Base-by-base conservation (phyloP, 2,329 filamentous ascomycete genomes). In the Nemania bipapillata region DNA sequence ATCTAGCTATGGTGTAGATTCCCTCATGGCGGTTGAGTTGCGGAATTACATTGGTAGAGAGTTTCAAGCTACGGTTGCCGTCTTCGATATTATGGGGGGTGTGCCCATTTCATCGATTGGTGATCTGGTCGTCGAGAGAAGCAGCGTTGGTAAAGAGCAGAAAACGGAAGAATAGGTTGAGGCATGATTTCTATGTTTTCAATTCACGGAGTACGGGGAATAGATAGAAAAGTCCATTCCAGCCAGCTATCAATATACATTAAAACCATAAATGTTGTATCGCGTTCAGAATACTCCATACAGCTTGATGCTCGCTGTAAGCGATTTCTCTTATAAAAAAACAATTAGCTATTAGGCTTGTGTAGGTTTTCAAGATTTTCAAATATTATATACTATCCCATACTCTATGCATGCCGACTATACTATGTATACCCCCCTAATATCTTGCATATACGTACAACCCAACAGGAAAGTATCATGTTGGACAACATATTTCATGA, bases 21-120 rank as follows among this genome's bases (percentile, higher is more conserved):
- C 77, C 0, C 73, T 79, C 1, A 74, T 79, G 50, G 77, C 77
- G 3, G 74, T 79, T 1, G 78, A 80, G 50, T 49, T 79, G 47
- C 70, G 77, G 1, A 77, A 77, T 24, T 80, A 77, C 72, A 74
- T 80, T 4, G 55, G 55, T 17, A 60, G 64, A 6, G 71, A 72
- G 28, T 73, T 72, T 20, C 50, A 58, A 30, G 68, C 69, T 5
- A 58, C 42, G 12, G 66, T 71, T 1, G 65, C 68, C 2, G 68
- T 70, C 2, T 72, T 72, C 37, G 70, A 72, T 30, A 70, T 73
- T 15, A 72, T 72, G 68, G 68, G 68, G 6, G 65, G 64, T 22
- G 64, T 60, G 6, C 55, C 68, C 1, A 72, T 68, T 24, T 60
- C 65, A 1, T 56, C 55, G 0, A 69, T 73, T 28, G 67, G 59